Percentiles rank a stretch among this genome's conserved stretches.
Conservation (phyloP, 2,329 filamentous ascomycete genomes). For the Penicillium sp. region DNA sequence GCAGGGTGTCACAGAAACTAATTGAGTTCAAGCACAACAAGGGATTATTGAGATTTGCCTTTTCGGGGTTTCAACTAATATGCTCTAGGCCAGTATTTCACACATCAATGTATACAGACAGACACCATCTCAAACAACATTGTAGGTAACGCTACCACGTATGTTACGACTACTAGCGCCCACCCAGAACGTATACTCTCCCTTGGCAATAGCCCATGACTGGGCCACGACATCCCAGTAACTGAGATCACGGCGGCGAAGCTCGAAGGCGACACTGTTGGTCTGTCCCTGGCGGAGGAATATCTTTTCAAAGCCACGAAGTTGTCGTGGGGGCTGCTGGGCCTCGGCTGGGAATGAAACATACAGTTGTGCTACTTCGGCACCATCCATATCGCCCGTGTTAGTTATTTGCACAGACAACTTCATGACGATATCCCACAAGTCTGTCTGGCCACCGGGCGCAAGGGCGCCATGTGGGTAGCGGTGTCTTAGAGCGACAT, state of each 20-base stretch:
- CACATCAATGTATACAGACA: no score
- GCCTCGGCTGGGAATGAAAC: slow-evolving; percentile 53
- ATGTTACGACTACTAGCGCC: background rate
- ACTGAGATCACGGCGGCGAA: slow-evolving; percentile 60
- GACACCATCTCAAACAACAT: no score
- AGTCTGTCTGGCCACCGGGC: background rate
- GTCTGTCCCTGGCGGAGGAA: slow-evolving; percentile 46
- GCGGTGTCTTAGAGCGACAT: no score
- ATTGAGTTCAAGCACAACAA: no score
- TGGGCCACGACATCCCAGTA: slow-evolving; percentile 59
- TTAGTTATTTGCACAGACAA: slow-evolving; percentile 50
- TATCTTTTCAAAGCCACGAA: slow-evolving; percentile 15
- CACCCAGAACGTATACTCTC: slow-evolving; percentile 3
- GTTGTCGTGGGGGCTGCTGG: slow-evolving; percentile 5
- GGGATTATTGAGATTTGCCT: no score
- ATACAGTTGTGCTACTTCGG: slow-evolving; percentile 60
- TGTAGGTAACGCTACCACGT: no score
- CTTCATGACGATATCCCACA: slow-evolving; percentile 33
- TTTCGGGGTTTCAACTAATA: no score
- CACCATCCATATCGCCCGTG: slow-evolving; percentile 45
- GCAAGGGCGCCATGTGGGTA: no score
- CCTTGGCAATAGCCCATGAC: slow-evolving; percentile 48
- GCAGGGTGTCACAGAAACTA: no score
- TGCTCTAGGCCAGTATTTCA: no score
- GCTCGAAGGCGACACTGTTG: slow-evolving; percentile 47